A percentile compares a stretch with the other conserved stretches of the same genome.
These are phyloP conservation scores for Candida montana DNA, from an alignment of 805 yeast species.

Conservation along the genomic window DNA sequence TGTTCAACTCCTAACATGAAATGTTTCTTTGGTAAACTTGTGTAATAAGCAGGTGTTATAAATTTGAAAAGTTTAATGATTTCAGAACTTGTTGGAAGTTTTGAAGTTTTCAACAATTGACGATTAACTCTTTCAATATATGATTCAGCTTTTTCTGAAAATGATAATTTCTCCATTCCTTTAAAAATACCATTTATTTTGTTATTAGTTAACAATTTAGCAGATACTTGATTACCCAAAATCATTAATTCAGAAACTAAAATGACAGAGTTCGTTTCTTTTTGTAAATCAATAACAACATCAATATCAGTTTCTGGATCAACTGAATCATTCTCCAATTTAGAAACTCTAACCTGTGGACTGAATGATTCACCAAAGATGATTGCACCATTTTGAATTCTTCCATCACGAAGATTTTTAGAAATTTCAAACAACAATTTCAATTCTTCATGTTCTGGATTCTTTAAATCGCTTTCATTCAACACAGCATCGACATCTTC, in stretches of 20 bases:
- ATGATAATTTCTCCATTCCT: constrained; percentile 19
- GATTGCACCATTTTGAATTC: constrained; percentile 37
- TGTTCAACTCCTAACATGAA: constrained; percentile 53
- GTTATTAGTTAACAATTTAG: constrained; percentile 38
- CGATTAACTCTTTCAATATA: constrained; percentile 23
- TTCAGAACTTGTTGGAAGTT: constrained; percentile 33
- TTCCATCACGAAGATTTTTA: constrained; percentile 18
- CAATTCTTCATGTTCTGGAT: constrained; percentile 30
- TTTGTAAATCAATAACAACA: constrained; percentile 22
- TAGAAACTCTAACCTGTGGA: constrained; percentile 15
- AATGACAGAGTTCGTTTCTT: constrained; percentile 44
- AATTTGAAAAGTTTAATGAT: constrained; percentile 39
- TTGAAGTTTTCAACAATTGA: constrained; percentile 14
- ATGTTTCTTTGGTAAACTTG: constrained; percentile 45
- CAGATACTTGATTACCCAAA: constrained; percentile 61
- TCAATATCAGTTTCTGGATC: constrained; percentile 10
- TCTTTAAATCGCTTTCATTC: constrained; percentile 9
- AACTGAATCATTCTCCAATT: not conserved
- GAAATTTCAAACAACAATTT: constrained; percentile 30
- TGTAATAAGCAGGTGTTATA: constrained; percentile 48
- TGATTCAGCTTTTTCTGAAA: constrained; percentile 23
- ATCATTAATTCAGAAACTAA: constrained; percentile 86
- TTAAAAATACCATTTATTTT: constrained; percentile 49
- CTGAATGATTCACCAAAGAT: constrained; percentile 33
- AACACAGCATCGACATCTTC: constrained; percentile 52